A percentile compares a stretch with the other conserved stretches of the same genome.
Evolutionary conservation across 805 yeast species (phyloP).

Genomic region (Kodamaea leandrae): DNA sequence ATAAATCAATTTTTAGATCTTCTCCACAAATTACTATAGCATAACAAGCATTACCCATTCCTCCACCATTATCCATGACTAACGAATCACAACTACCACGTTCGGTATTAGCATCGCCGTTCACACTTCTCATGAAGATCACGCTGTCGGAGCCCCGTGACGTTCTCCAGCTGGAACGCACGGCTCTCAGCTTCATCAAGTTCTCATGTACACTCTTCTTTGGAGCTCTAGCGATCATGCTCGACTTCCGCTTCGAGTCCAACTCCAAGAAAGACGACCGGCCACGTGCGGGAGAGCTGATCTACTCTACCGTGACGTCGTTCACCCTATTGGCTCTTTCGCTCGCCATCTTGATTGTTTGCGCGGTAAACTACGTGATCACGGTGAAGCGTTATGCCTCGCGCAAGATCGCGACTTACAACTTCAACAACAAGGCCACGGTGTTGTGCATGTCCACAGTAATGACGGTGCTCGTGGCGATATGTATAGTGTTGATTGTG

Average conservation of each 20-base stretch:
- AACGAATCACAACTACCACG: neutral
- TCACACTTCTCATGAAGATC: slow-evolving; percentile 27
- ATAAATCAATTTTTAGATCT: too few species aligned
- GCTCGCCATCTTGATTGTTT: slow-evolving; percentile 34
- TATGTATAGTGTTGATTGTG: slow-evolving; percentile 25
- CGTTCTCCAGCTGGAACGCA: slow-evolving; percentile 52
- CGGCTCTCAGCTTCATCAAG: slow-evolving; percentile 48
- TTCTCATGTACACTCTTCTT: slow-evolving; percentile 45
- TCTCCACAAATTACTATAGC: too few species aligned
- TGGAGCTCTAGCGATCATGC: slow-evolving; percentile 45
- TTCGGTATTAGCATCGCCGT: neutral
- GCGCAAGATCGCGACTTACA: slow-evolving; percentile 39
- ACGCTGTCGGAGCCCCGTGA: slow-evolving; percentile 53
- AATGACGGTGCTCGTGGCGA: slow-evolving; percentile 34
- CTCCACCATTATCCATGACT: neutral
- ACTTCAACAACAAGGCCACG: slow-evolving; percentile 30
- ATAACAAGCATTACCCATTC: neutral
- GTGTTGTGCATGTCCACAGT: slow-evolving; percentile 31
- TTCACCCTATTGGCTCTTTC: slow-evolving; percentile 38
- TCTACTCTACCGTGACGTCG: slow-evolving; percentile 24
- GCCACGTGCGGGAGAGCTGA: neutral
- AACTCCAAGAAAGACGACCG: slow-evolving; percentile 3
- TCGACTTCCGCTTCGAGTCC: slow-evolving; percentile 45
- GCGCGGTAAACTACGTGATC: slow-evolving; percentile 41
- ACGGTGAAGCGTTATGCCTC: slow-evolving; percentile 45